Conservation (phyloP, 1,284 basidiomycete genomes). For the Earliella scabrosa region DNA sequence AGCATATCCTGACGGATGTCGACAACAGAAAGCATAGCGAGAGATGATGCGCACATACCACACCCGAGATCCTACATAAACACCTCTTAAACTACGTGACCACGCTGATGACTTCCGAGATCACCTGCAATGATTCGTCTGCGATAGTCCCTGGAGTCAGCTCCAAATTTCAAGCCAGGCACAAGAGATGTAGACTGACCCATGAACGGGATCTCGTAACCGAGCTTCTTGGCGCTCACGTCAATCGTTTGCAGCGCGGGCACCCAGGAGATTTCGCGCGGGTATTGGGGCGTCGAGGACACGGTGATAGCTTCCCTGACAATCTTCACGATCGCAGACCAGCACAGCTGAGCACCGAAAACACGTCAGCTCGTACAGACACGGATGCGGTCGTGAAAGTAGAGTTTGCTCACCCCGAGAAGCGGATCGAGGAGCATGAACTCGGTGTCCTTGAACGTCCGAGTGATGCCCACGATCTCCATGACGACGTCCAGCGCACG, state of each 20-base stretch:
- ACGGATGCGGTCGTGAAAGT: not conserved
- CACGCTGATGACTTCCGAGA: not conserved
- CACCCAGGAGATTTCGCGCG: constrained; percentile 13
- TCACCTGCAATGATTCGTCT: not conserved
- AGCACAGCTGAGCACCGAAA: constrained; percentile 18
- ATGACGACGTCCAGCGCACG: constrained; percentile 23
- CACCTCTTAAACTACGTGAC: too few relatives aligned
- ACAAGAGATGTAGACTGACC: constrained; percentile 15
- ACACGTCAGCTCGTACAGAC: not conserved
- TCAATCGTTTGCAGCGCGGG: constrained; percentile 19
- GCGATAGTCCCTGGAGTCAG: not conserved
- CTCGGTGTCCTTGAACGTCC: constrained; percentile 29
- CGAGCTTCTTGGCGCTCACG: constrained; percentile 18
- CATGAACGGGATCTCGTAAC: constrained; percentile 21
- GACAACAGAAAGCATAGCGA: too few relatives aligned
- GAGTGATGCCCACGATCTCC: constrained; percentile 28
- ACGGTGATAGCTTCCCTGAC: constrained; percentile 14
- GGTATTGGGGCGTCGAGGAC: not conserved
- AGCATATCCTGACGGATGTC: too few relatives aligned
- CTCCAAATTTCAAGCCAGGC: not conserved
- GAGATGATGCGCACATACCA: not conserved
- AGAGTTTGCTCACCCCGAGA: constrained; percentile 23
- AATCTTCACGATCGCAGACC: constrained; percentile 21
- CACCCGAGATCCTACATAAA: not conserved
- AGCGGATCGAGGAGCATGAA: constrained; percentile 27